Base-by-base conservation (phyloP, 257 asterid genomes). In the Solanum piurae region DNA sequence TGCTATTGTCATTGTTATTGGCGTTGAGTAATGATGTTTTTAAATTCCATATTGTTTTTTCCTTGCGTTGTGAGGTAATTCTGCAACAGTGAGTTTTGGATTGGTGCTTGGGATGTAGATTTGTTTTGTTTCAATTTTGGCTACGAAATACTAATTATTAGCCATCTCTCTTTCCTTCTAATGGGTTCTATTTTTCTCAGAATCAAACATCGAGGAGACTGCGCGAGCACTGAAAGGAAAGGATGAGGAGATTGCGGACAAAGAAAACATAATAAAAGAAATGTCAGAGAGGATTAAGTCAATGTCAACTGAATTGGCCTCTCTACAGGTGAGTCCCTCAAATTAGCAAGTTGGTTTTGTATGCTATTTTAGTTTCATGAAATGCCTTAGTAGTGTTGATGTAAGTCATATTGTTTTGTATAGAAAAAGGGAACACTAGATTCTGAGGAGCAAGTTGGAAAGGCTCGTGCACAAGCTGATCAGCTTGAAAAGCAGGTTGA, bases 401-500 rank as follows among this genome's bases (percentile, higher is more conserved):
- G 69, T 86, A 69, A 76, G 40, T 58, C 69, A 4, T 36, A 75
- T 88, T 87, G 89, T 38, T 85, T 23, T 88, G 77, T 86, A 29
- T 69, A 93, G 97, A 87, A 91, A 87, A 95, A 94, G 83, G 95
- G 94, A 84, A 93, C 91, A 37, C 23, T 86, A 87, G 95, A 90
- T 88, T 93, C 94, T 27, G 90, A 93, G 66, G 98, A 95, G 89
- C 92, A 92, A 88, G 92, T 93, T 86, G 93, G 91, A 37, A 94
- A 93, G 93, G 98, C 96, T 85, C 96, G 92, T 69, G 97, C 94
- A 90, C 94, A 90, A 83, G 96, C 94, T 88, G 92, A 33, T 68
- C 98, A 93, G 71, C 89, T 96, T 92, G 98, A 94, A 88, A 92
- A 93, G 87, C 94, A 90, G 89, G 93, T 93, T 88, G 96, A 94